Evolutionary conservation across 2,329 filamentous ascomycete genomes (phyloP), one percentile per base, ranked within the genome.

Genomic region (Blastomyces percursus): DNA sequence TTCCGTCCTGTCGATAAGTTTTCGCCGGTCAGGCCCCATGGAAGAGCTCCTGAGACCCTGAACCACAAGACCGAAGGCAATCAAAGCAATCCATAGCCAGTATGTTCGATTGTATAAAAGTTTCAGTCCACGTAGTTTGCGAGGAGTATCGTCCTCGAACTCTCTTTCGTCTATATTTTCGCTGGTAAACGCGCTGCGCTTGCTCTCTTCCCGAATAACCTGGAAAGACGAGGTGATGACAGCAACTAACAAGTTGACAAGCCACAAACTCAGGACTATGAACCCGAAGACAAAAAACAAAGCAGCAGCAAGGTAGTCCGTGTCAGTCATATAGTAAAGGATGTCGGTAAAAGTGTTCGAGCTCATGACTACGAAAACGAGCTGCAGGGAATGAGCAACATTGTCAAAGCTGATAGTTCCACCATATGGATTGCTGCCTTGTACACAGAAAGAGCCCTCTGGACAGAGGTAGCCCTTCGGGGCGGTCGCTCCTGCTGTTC

Each of bases 171-270:
- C 80, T 60, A 82, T 82, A 48, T 90, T 83, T 63, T 91, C 84
- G 14, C 86, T 85, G 4, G 91, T 92, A 74, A 99, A 99, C 2
- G 95, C 94, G 77, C 92, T 96, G 40, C 88, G 86, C 74, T 89
- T 92, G 76, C 91, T 96, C 73, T 99, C 94, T 78, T 99, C 95
- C 66, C 94, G 86, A 69, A 99, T 99, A 67, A 99, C 90, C 73
- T 99, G 94, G 71, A 99, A 99, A 0, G 93, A 96, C 5, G 94
- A 96, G 0, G 94, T 99, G 72, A 99, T 99, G 70, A 99, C 94
- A 2, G 94, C 94, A 71, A 99, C 96, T 56, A 88, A 76, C 76
- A 99, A 84, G 74, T 96, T 97, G 66, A 95, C 91, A 70, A 99
- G 84, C 94, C 94, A 99, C 59, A 99, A 81, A 79, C 91, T 94